Evolutionary conservation across 805 yeast genomes (phyloP), one percentile per base, ranked within the genome.

Genomic region (Candida michaelii): DNA sequence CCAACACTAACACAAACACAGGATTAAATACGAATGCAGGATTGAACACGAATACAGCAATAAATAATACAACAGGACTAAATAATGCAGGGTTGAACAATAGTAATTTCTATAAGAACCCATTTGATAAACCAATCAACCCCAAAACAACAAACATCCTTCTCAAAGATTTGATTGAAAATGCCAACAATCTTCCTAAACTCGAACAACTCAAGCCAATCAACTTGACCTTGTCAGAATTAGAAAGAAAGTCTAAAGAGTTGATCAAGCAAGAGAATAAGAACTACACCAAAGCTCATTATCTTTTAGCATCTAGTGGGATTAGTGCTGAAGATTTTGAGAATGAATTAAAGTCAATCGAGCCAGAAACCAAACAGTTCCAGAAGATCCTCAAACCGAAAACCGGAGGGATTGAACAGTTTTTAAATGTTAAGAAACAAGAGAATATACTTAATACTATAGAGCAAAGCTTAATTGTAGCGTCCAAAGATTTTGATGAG

Each of bases 291-390:
- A 83, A 81, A 54, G 93, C 87, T 1, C 98, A 93, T 58, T 93
- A 93, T 60, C 67, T 93, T 30, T 69, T 91, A 33, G 96, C 97
- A 5, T 86, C 90, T 1, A 84, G 91, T 55, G 97, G 97, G 1
- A 77, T 89, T 40, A 81, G 87, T 31, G 83, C 91, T 39, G 96
- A 88, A 53, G 93, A 88, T 44, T 80, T 90, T 30, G 89, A 86
- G 50, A 65, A 64, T 24, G 83, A 80, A 37, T 62, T 83, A 44
- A 71, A 73, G 42, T 39, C 57, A n/a, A 58, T 58, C 30, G 51
- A 27, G 10, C 48, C 47, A 3, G 46, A 41, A 15, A 27, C 27
- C 12, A 27, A 18, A 21, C 23, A 16, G 25, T 24, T 25, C 10
- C 39, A 36, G 23, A 51, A 44, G 27, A 32, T 43, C 25, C 16